Evolutionary conservation across 2,329 filamentous ascomycete species (phyloP).

Genomic region (Diaporthe humulicola): DNA sequence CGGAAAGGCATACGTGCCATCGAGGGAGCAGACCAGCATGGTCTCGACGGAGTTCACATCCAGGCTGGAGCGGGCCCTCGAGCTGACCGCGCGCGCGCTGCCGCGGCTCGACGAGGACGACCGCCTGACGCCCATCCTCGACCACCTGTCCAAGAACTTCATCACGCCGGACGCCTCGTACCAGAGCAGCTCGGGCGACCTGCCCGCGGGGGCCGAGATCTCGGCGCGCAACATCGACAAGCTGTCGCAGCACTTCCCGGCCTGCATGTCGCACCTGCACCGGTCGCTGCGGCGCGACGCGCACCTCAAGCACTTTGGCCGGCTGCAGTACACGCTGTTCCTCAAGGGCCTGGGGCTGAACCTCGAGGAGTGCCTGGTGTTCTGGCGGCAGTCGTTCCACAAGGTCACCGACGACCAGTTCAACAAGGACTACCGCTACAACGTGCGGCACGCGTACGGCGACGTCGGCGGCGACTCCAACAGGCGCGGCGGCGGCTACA

Average conservation of each 20-base stretch:
- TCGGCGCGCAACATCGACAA: conserved; percentile 84
- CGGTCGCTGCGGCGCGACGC: conserved; percentile 86
- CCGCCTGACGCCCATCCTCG: conserved; percentile 77
- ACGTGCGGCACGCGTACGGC: conserved; percentile 93
- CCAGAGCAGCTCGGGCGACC: conserved; percentile 72
- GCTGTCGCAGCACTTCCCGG: conserved; percentile 85
- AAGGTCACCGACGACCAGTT: conserved; percentile 93
- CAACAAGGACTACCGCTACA: conserved; percentile 98
- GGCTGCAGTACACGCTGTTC: conserved; percentile 95
- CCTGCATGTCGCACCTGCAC: conserved; percentile 96
- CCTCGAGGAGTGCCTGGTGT: conserved; percentile 90
- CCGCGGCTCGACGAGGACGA: conserved; percentile 97
- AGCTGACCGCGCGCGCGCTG: conserved; percentile 90
- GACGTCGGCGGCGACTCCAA: conserved; percentile 95
- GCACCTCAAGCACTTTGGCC: conserved; percentile 93
- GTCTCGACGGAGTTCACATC: conserved; percentile 88
- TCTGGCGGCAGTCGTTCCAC: conserved; percentile 91
- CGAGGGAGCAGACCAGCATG: conserved; percentile 88
- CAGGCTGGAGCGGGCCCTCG: conserved; percentile 83
- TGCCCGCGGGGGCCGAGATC: conserved; percentile 77
- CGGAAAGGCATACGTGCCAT: conserved; percentile 93
- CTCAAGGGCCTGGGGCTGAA: conserved; percentile 94
- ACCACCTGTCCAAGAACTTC: conserved; percentile 95
- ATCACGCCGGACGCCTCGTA: conserved; percentile 90
- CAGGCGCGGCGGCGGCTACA: conserved; percentile 87